Conservation (phyloP, 352 stramenopile species). For the Pilasporangium apinafurcum region DNA sequence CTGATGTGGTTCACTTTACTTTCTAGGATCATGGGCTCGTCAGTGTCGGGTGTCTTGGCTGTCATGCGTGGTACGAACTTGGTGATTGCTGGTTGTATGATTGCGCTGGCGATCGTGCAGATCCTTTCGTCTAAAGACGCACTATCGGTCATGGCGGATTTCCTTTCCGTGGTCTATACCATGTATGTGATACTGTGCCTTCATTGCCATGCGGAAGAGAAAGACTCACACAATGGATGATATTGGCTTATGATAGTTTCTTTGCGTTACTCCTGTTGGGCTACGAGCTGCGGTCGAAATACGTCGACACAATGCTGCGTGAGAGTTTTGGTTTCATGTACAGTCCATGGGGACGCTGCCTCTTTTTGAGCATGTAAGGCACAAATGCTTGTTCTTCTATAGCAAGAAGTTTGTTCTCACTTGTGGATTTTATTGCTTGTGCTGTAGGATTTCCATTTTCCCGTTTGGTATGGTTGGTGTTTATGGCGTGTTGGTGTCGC, state of each 20-base stretch:
- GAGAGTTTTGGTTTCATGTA: conserved; percentile 88
- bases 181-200: conserved; percentile 69
- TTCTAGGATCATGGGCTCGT: conserved; percentile 73
- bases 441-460: conserved; percentile 82
- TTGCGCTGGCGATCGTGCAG: conserved; percentile 59
- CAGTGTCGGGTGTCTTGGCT: conserved; percentile 68
- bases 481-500: conserved; percentile 75
- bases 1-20: background rate
- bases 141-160: conserved; percentile 70
- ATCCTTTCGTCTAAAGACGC: conserved; percentile 60
- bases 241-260: conserved; percentile 35
- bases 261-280: conserved; percentile 79
- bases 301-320: conserved; percentile 61
- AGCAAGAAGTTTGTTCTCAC: background rate
- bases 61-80: conserved; percentile 79
- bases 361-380: conserved; percentile 82
- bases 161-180: conserved; percentile 79
- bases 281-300: conserved; percentile 75
- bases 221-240: background rate
- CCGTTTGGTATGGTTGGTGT: conserved; percentile 79
- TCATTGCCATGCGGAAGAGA: too few species aligned
- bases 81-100: conserved; percentile 64
- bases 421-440: conserved; percentile 3
- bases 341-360: conserved; percentile 79
- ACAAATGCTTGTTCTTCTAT: background rate